Evolutionary conservation across 192 early-diverging fungal species (phyloP).

Genomic region (Coemansia sp.): DNA sequence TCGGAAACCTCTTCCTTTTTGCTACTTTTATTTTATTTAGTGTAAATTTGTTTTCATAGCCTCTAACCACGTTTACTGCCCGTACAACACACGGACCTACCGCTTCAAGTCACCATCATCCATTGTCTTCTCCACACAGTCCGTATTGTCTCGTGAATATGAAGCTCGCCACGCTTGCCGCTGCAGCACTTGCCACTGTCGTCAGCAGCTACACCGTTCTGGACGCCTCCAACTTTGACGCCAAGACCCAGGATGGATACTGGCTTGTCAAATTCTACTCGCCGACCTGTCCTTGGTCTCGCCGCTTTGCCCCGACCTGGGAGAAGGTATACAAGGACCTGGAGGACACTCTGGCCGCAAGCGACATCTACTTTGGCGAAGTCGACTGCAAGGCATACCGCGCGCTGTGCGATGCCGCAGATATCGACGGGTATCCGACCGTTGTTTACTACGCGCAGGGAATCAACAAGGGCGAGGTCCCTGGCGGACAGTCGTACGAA

Average conservation of each 20-base stretch:
- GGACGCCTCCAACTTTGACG: conserved; percentile 39
- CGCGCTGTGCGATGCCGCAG: conserved; percentile 34
- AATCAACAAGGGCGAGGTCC: conserved; percentile 48
- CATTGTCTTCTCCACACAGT: not conserved
- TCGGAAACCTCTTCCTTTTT: not conserved
- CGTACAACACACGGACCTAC: not conserved
- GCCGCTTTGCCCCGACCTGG: conserved; percentile 54
- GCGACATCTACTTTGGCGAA: conserved; percentile 44
- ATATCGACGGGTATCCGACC: conserved; percentile 54
- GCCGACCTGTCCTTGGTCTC: conserved; percentile 50
- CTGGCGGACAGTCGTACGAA: conserved; percentile 46
- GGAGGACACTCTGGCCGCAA: conserved; percentile 25
- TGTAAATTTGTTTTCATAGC: conserved; percentile 4
- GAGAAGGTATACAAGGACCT: conserved; percentile 44
- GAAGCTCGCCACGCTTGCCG: conserved; percentile 24
- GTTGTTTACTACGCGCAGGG: conserved; percentile 45
- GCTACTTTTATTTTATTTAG: not conserved
- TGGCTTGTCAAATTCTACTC: conserved; percentile 58
- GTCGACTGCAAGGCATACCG: conserved; percentile 53
- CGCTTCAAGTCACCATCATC: no score
- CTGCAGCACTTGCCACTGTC: conserved; percentile 25
- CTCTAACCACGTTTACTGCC: not conserved
- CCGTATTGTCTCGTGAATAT: conserved; percentile 11
- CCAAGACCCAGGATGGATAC: conserved; percentile 37
- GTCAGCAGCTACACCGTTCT: conserved; percentile 47